These are phyloP conservation scores for Oryza officinalis DNA, from an alignment of 176 grass and related monocot genomes.

Conservation along the genomic window DNA sequence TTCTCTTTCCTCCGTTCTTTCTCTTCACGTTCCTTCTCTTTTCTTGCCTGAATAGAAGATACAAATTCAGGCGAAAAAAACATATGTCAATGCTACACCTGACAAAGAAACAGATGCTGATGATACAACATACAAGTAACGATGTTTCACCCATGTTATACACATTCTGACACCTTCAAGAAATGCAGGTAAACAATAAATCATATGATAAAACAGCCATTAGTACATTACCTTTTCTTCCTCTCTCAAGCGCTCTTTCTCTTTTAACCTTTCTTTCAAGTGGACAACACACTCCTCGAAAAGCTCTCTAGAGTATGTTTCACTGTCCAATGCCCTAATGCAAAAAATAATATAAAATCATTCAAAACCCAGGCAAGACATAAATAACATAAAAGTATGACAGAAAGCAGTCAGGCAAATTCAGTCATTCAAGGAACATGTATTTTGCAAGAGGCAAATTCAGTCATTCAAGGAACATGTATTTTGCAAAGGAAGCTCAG, in stretches of 20 bases:
- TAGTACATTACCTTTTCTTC: constrained; percentile 76
- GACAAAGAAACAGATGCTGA: background rate
- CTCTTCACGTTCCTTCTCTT: constrained; percentile 69
- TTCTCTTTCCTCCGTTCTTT: constrained; percentile 90
- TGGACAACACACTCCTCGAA: constrained; percentile 80
- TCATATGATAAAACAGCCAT: background rate
- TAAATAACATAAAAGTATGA: constrained; percentile 9
- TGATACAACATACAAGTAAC: background rate
- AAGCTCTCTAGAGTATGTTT: constrained; percentile 66
- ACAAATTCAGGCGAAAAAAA: background rate
- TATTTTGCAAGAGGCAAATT: background rate
- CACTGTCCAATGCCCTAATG: constrained; percentile 70
- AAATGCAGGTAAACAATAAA: background rate
- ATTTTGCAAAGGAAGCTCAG: background rate
- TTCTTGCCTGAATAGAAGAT: constrained; percentile 47
- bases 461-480: background rate
- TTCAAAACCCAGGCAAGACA: background rate
- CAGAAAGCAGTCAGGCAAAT: background rate
- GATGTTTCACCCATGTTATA: constrained; percentile 11
- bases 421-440: background rate
- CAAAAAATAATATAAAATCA: constrained; percentile 38
- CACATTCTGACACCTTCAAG: constrained; percentile 7
- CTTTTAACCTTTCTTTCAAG: constrained; percentile 88
- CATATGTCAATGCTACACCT: background rate
- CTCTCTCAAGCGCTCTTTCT: constrained; percentile 90